Percentiles rank a stretch among this genome's conserved stretches.
Evolutionary conservation across 2,329 filamentous ascomycete genomes (phyloP).

Genomic region (Aspergillus pseudoterreus): DNA sequence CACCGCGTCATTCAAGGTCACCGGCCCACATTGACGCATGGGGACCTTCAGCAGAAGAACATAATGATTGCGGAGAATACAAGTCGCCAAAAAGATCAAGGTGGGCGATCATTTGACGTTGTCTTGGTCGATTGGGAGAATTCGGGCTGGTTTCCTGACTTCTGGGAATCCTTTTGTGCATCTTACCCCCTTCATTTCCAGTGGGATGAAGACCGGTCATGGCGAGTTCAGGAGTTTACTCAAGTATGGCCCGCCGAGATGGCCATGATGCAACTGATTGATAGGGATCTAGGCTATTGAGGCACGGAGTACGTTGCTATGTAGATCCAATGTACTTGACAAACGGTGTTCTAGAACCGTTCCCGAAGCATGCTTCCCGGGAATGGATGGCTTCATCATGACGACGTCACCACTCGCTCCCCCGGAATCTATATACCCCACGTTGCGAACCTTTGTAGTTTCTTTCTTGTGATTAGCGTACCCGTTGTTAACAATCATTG

Average conservation of each 20-base stretch:
- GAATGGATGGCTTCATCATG: background rate
- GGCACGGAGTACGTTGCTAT: background rate
- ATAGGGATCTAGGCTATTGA: slow-evolving; percentile 20
- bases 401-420: background rate
- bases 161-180: slow-evolving; percentile 27
- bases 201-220: slow-evolving; percentile 28
- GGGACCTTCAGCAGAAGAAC: slow-evolving; percentile 24
- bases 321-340: background rate
- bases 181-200: slow-evolving; percentile 14
- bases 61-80: slow-evolving; percentile 14
- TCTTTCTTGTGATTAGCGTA: background rate
- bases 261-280: slow-evolving; percentile 25
- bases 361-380: background rate
- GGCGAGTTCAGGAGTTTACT: slow-evolving; percentile 24
- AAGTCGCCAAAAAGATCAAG: slow-evolving; percentile 16
- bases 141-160: slow-evolving; percentile 26
- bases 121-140: slow-evolving; percentile 26
- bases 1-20: slow-evolving; percentile 23
- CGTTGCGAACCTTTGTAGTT: background rate
- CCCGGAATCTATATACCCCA: background rate
- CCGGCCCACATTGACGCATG: slow-evolving; percentile 27
- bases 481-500: background rate
- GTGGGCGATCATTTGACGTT: slow-evolving; percentile 25
- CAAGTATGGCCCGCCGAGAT: slow-evolving; percentile 26
- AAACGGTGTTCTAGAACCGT: background rate